Conservation (phyloP, 805 yeast genomes). For the Wickerhamiella vanderwaltii region DNA sequence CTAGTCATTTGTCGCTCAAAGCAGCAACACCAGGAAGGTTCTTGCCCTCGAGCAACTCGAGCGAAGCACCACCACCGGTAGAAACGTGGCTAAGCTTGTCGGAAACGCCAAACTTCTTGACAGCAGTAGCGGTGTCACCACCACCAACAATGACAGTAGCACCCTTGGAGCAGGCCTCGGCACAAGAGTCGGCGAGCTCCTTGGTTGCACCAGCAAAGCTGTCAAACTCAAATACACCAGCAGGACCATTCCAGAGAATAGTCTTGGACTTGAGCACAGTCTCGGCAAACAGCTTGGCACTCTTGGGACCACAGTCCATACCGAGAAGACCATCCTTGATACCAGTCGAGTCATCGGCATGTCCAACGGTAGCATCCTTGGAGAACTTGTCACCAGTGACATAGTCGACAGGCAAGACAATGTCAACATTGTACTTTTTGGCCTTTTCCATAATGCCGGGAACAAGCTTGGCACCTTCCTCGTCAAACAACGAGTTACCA, state of each 20-base stretch:
- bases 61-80: slow-evolving; percentile 99
- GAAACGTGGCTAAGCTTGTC: slow-evolving; percentile 96
- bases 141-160: slow-evolving; percentile 94
- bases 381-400: slow-evolving; percentile 91
- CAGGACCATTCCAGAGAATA: slow-evolving; percentile 99
- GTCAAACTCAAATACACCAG: slow-evolving; percentile 98
- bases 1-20: too few relatives aligned
- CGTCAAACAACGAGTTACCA: slow-evolving; percentile 87
- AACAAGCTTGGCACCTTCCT: slow-evolving; percentile 90
- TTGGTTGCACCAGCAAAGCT: slow-evolving; percentile 86
- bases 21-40: slow-evolving; percentile 95
- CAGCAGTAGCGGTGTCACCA: slow-evolving; percentile 98
- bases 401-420: slow-evolving; percentile 90
- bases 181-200: slow-evolving; percentile 77
- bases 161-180: slow-evolving; percentile 74
- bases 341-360: slow-evolving; percentile 81
- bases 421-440: slow-evolving; percentile 85
- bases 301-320: slow-evolving; percentile 88
- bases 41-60: slow-evolving; percentile 98
- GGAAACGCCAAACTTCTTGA: slow-evolving; percentile 94
- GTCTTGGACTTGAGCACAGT: slow-evolving; percentile 91
- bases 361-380: slow-evolving; percentile 75
- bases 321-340: slow-evolving; percentile 95
- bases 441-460: slow-evolving; percentile 90
- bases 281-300: slow-evolving; percentile 63